Base-by-base conservation (phyloP, 345 rosid genomes). In the Euphorbia pulcherrima region DNA sequence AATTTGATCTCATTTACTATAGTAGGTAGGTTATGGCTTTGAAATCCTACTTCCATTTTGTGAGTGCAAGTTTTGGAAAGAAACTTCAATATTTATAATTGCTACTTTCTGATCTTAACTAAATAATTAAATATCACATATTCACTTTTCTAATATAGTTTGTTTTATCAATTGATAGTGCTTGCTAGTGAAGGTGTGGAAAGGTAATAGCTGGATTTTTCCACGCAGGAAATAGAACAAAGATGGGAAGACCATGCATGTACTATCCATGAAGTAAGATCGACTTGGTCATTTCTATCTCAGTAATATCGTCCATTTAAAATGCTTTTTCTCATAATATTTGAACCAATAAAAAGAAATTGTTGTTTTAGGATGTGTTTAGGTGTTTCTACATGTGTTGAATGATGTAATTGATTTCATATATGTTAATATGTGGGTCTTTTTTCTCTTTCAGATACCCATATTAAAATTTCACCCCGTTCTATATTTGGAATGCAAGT, bases 181-280 rank as follows among this genome's bases (percentile, higher is more conserved):
- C 78, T 58, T 95, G 79, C 83, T 95, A 69, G 99, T 95, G 68
- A 95, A 95, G 80, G 99, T 97, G 68, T 92, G 99, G 99, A 95
- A 90, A 87, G 99, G 97, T 59, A 81, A 96, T 3, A 95, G 99
- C 83, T 95, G 97, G 99, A 92, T 97, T 85, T 95, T 95, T 71
- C 97, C 99, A 24, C 90, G 99, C 33, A 97, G 99, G n/a, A 95
- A 95, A 80, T 92, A 92, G 87, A 95, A 87, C 78, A 95, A 95
- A 70, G 97, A 95, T 60, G 99, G 82, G 99, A 95, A 80, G 99
- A 95, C 74, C 84, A 89, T 83, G 92, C 92, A 72, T 92, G 97
- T 84, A 97, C 99, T 50, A 71, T 95, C 26, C 84, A 97, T 75
- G 99, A 95, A 83, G 99, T 95, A 76, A 78, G 77, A n/a, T n/a